Evolutionary conservation across 129 eudicot species (phyloP).

Genomic region (Silybum marianum): DNA sequence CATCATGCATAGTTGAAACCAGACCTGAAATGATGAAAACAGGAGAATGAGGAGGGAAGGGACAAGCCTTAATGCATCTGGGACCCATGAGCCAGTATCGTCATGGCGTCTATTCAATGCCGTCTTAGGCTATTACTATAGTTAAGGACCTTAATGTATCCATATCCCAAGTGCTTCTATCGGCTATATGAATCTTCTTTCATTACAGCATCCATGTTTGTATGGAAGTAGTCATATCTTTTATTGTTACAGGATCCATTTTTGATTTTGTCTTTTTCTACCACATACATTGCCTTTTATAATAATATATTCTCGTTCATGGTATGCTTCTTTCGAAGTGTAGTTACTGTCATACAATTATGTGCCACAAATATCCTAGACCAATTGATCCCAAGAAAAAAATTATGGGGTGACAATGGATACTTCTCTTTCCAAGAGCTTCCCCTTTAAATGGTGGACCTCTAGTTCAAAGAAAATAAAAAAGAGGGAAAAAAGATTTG

Average conservation of each 20-base stretch:
- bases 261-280: background rate
- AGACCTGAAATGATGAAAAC: no score
- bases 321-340: background rate
- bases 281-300: background rate
- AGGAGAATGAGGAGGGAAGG: no score
- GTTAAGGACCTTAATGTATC: no score
- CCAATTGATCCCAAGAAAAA: background rate
- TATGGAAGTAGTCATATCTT: no score
- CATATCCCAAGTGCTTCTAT: no score
- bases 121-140: no score
- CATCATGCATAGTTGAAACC: background rate
- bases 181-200: background rate
- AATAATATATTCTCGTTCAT: background rate
- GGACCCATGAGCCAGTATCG: no score
- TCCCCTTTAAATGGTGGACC: background rate
- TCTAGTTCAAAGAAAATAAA: background rate
- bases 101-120: no score
- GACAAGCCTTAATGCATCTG: no score
- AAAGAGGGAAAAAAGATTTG: background rate
- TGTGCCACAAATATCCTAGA: background rate
- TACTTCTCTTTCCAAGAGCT: background rate
- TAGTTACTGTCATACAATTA: background rate
- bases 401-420: no score
- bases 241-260: background rate
- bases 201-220: no score